These are phyloP conservation scores for Mesostigma viride DNA, from an alignment of 139 green algal species.

Conservation along the genomic window DNA sequence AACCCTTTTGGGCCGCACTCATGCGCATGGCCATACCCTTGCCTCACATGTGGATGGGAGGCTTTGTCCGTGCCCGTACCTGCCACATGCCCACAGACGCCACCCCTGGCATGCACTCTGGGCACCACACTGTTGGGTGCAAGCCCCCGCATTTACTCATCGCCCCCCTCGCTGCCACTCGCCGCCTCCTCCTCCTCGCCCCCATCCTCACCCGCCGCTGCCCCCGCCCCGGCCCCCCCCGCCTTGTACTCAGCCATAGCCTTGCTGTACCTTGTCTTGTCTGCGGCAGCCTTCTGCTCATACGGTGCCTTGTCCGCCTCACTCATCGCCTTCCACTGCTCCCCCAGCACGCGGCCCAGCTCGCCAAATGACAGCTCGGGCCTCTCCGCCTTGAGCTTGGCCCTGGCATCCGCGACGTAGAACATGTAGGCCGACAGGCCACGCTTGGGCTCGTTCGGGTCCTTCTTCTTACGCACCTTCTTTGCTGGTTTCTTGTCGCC, in stretches of 20 bases:
- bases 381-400: conserved; percentile 37
- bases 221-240: neutral
- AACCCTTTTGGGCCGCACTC: no score
- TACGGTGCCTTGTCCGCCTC: conserved; percentile 24
- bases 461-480: conserved; percentile 39
- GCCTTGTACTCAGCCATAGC: conserved; percentile 18
- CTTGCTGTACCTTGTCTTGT: conserved; percentile 21
- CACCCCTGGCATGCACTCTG: no score
- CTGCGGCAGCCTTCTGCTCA: conserved; percentile 13
- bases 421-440: conserved; percentile 50
- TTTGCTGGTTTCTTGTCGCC: neutral
- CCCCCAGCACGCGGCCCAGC: conserved; percentile 42
- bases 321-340: conserved; percentile 32
- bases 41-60: no score
- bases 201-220: no score
- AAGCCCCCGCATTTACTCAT: no score
- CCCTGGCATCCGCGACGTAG: conserved; percentile 50
- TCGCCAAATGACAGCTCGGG: conserved; percentile 33
- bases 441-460: conserved; percentile 49
- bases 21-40: no score
- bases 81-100: no score
- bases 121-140: no score
- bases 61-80: no score
- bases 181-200: no score
- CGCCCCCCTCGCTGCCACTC: no score